A percentile compares a stretch with the other conserved stretches of the same genome.
Evolutionary conservation across 2,329 filamentous ascomycete genomes (phyloP).

Genomic region (Botryotinia globosa): DNA sequence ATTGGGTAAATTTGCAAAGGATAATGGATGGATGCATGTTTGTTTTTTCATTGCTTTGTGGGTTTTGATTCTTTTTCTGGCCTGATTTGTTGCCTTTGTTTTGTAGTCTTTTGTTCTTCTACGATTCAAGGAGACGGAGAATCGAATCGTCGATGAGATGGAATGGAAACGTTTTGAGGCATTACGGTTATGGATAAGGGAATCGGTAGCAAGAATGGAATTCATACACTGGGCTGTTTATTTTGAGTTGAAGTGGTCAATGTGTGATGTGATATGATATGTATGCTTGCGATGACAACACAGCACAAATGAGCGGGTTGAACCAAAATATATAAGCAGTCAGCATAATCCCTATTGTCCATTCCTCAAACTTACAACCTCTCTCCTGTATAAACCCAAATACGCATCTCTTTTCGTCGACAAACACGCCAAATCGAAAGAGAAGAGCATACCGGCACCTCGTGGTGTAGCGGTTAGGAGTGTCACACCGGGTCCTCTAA

Average conservation of each 20-base stretch:
- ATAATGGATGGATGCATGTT: slow-evolving; percentile 15
- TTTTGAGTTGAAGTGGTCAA: not conserved
- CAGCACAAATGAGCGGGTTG: not conserved
- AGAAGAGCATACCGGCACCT: not conserved
- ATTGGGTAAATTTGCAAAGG: slow-evolving; percentile 23
- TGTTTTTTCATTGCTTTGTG: slow-evolving; percentile 4
- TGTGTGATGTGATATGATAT: not conserved
- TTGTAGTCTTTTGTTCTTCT: slow-evolving; percentile 1
- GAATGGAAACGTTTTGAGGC: not conserved
- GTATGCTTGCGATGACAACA: not conserved
- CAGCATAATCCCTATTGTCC: not conserved
- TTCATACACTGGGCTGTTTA: not conserved
- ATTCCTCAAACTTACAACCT: not conserved
- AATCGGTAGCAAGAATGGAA: slow-evolving; percentile 13
- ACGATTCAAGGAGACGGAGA: not conserved
- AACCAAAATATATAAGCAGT: not conserved
- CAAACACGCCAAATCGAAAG: not conserved
- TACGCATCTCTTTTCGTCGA: not conserved
- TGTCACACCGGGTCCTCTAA: not conserved
- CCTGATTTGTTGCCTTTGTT: not conserved
- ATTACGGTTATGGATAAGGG: not conserved
- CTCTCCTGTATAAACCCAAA: not conserved
- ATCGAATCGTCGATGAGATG: not conserved
- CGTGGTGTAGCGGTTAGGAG: not conserved
- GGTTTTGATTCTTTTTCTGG: slow-evolving; percentile 5